These are phyloP conservation scores for Mastigamoeba balamuthi DNA, from an alignment of 78 protist species.

Conservation along the genomic window DNA sequence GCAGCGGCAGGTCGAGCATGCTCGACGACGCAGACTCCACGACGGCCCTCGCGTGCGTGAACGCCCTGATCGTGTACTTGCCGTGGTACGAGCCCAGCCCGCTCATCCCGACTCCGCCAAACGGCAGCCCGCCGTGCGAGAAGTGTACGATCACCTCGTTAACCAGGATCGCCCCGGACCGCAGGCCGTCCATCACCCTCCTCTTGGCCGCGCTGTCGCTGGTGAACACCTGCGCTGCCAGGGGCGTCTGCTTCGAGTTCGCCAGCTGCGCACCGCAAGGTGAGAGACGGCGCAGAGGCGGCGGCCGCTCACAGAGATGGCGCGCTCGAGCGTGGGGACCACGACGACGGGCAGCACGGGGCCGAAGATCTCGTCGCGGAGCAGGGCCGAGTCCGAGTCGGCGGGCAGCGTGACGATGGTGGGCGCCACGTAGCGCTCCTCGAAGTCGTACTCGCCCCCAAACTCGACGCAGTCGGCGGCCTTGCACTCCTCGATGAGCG, in stretches of 20 bases:
- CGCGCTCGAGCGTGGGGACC: too few relatives aligned
- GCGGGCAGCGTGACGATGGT: constrained; percentile 40
- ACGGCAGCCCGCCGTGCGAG: constrained; percentile 62
- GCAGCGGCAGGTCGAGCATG: too few relatives aligned
- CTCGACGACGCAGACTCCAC: constrained; percentile 28
- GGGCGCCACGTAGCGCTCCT: constrained; percentile 43
- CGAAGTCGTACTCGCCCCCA: constrained; percentile 52
- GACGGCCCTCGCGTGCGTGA: constrained; percentile 57
- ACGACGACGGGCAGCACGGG: constrained; percentile 77
- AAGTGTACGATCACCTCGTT: constrained; percentile 43
- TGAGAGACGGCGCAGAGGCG: too few relatives aligned
- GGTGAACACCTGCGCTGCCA: constrained; percentile 76
- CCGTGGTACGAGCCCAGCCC: constrained; percentile 87
- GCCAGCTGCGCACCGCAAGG: too few relatives aligned
- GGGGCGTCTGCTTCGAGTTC: constrained; percentile 39
- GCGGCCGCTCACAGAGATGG: too few relatives aligned
- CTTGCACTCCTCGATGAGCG: neutral
- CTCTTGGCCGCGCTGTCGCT: constrained; percentile 6
- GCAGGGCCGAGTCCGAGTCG: constrained; percentile 17
- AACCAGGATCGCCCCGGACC: constrained; percentile 26
- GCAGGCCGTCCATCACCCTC: constrained; percentile 7
- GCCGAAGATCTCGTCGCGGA: constrained; percentile 70
- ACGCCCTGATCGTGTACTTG: constrained; percentile 35
- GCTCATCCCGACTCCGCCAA: constrained; percentile 89
- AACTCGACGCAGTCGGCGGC: constrained; percentile 34